A percentile compares a stretch with the other conserved stretches of the same genome.
Conservation (phyloP, 345 rosid species). For the Gossypium turneri region DNA sequence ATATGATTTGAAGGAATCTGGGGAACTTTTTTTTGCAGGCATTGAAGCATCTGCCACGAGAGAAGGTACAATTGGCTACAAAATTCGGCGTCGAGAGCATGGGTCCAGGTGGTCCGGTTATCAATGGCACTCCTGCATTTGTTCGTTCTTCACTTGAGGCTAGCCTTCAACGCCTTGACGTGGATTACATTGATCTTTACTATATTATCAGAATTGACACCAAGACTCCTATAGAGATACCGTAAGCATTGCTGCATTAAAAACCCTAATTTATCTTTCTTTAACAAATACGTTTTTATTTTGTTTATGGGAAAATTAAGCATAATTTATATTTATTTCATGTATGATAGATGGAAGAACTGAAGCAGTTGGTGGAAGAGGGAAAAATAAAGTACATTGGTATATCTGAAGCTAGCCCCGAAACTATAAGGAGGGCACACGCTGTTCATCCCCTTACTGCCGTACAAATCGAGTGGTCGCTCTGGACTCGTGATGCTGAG, state of each 20-base stretch:
- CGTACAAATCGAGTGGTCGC: constrained; percentile 22
- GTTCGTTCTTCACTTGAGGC: constrained; percentile 30
- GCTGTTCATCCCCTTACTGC: constrained; percentile 24
- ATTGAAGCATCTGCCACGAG: constrained; percentile 38
- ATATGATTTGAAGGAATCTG: neutral
- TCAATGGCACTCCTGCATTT: constrained; percentile 30
- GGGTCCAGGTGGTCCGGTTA: neutral
- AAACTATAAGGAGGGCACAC: constrained; percentile 25
- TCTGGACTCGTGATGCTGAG: constrained; percentile 25
- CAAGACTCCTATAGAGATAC: constrained; percentile 30
- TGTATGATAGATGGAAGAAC: constrained; percentile 5
- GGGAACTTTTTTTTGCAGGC: constrained; percentile 23
- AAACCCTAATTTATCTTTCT: neutral
- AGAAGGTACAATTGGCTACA: constrained; percentile 32
- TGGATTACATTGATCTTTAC: constrained; percentile 35
- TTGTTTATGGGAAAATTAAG: no score
- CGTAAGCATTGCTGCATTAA: constrained; percentile 9
- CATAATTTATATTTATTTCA: no score
- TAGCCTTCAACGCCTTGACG: constrained; percentile 30
- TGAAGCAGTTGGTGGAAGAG: constrained; percentile 21
- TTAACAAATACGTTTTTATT: no score
- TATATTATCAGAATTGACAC: constrained; percentile 30
- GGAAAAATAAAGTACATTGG: constrained; percentile 24
- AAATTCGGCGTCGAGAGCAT: constrained; percentile 29
- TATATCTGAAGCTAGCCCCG: constrained; percentile 17